Base-by-base conservation (phyloP, 331 rosid genomes). In the Ulmus americana region DNA sequence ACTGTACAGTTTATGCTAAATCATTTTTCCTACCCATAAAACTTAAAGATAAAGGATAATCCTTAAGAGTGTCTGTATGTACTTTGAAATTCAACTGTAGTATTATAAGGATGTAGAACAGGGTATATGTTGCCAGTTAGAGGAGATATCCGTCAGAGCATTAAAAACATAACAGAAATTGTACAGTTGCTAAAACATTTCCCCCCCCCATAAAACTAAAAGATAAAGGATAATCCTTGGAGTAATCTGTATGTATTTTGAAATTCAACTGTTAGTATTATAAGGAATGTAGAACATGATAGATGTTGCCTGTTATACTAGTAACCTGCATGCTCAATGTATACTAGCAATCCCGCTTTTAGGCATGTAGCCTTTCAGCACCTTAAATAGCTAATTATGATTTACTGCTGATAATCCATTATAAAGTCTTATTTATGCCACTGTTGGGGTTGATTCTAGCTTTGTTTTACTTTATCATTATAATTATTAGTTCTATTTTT, bases 391-490 rank as follows among this genome's bases (percentile, higher is more conserved):
- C 40, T 41, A 6, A 0, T 42, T 28, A 9, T 39, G 38, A 70
- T 5, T 42, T 67, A 20, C 48, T 13, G 6, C 6, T 46, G 28
- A 60, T 59, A 39, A 47, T 35, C 16, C 10, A 20, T 10, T 11
- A 39, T 48, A 13, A 13, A 11, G 28, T 15, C 55, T 52, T 22
- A 12, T 6, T 7, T 63, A 9, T 15, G 22, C 50, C 10, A 18
- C 10, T 14, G 48, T n/a, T 10, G 52, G 39, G 9, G 38, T 43
- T 44, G 13, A 16, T 16, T 18, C 13, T 59, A 12, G 63, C 28
- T 45, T 45, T 45, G 45, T 65, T 42, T 35, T 53, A 46, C 42
- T 70, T 49, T 39, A 67, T 76, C 53, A 28, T 66, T 42, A 12
- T 15, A 38, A 60, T 11, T 40, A 4, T 78, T 44, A 52, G 40